Evolutionary conservation across 2,329 filamentous ascomycete species (phyloP), one percentile per base, ranked within the genome.

Genomic region (Clarireedia hainanense): DNA sequence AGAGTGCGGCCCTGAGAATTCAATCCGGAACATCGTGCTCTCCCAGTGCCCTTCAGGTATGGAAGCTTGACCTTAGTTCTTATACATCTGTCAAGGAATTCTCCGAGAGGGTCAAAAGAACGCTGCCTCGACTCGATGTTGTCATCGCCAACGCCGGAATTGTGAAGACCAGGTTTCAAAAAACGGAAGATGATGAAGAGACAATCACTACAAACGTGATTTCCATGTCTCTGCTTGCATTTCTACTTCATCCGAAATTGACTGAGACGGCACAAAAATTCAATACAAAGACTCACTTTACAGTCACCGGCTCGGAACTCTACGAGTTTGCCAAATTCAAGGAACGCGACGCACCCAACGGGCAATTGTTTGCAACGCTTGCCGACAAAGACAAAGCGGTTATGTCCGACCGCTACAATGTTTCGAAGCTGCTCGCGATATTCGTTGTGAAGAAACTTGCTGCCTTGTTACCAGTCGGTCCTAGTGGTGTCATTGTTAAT

Each of bases 161-260:
- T 37, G 42, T 48, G 27, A 55, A 27, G 3, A 40, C 30, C 10
- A 52, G 52, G 5, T 59, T 46, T 40, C 26, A 39, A 23, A 48
- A 15, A 10, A 40, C 49, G 14, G 52, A 61, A 53, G 76, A 73
- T 2, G 69, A 72, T 52, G 76, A 79, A 63, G 61, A 62, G 14
- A 72, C 67, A 27, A 63, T 78, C 50, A 73, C 72, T 3, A 70
- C 78, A 48, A 79, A 80, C 60, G 73, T 78, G n/a, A 65, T 80
- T 39, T 71, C 70, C 3, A 78, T 74, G 0, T 72, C 74, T 37
- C 64, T 79, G 27, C 67, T 79, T 52, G 71, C 72, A 0, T 43
- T 79, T 9, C 58, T 73, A 51, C 60, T 77, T 17, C 63, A 80
- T 24, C 76, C 76, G 1, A 60, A 65, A 24, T 59, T 80, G 60